Percentiles rank a stretch among this genome's conserved stretches.
These are phyloP conservation scores for Stagonosporopsis tanaceti DNA, from an alignment of 2,329 filamentous ascomycete species.

Conservation along the genomic window DNA sequence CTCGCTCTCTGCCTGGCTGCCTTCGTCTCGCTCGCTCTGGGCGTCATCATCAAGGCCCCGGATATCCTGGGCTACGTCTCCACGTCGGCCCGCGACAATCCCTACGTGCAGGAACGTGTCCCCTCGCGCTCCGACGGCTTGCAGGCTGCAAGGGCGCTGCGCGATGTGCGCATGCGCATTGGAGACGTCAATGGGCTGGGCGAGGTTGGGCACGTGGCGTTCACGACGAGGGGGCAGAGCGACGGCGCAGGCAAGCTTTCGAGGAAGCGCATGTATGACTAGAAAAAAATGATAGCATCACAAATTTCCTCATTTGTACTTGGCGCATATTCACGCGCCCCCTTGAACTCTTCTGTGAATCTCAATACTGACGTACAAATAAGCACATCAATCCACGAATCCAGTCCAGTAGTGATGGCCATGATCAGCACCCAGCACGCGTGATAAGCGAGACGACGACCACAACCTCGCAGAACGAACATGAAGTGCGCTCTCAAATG, in stretches of 20 bases:
- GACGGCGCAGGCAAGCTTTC: constrained; percentile 4
- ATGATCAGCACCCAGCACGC: too few species aligned
- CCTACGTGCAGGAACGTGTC: background rate
- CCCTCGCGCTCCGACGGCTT: background rate
- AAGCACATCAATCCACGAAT: too few species aligned
- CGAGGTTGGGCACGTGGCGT: constrained; percentile 20
- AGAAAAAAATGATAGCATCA: background rate
- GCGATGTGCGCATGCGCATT: background rate
- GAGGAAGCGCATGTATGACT: constrained; percentile 18
- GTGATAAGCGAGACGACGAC: too few species aligned
- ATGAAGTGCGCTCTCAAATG: too few species aligned
- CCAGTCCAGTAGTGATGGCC: too few species aligned
- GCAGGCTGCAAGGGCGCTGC: background rate
- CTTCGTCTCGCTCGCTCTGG: background rate
- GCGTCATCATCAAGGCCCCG: constrained; percentile 12
- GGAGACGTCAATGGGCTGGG: constrained; percentile 11
- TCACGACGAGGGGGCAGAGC: constrained; percentile 13
- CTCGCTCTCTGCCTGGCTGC: background rate
- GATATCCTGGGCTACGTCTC: constrained; percentile 21
- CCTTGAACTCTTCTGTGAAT: too few species aligned
- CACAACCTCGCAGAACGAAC: too few species aligned
- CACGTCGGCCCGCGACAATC: constrained; percentile 14
- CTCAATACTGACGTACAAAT: too few species aligned
- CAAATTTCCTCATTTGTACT: too few species aligned
- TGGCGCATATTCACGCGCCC: too few species aligned